Evolutionary conservation across 192 early-diverging fungal genomes (phyloP).

Genomic region (Entomortierella lignicola): DNA sequence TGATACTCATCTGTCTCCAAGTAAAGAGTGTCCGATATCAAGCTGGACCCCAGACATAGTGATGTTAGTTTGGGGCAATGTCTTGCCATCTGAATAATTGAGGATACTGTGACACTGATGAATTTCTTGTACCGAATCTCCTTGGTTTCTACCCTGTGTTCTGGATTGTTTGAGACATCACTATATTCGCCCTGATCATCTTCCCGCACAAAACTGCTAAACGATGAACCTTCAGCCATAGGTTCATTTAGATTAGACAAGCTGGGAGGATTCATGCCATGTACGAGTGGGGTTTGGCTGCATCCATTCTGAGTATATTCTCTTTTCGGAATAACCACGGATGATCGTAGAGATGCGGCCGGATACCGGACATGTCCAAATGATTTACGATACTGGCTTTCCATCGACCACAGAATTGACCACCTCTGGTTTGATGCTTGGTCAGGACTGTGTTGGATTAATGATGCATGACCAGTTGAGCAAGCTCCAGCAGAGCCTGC

Average conservation of each 20-base stretch:
- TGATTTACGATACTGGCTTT: constrained; percentile 2
- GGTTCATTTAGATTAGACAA: not conserved
- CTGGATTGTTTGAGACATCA: not conserved
- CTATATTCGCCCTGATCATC: too few relatives aligned
- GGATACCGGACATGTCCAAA: not conserved
- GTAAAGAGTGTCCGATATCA: constrained; percentile 53
- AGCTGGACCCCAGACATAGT: constrained; percentile 53
- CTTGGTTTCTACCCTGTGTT: not conserved
- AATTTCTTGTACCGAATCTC: constrained; percentile 10
- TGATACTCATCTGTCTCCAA: constrained; percentile 62
- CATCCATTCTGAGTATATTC: not conserved
- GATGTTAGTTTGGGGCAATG: constrained; percentile 49
- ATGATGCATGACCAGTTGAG: not conserved
- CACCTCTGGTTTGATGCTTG: not conserved
- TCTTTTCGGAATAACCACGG: not conserved
- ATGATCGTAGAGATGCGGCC: not conserved
- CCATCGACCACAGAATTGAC: constrained; percentile 12
- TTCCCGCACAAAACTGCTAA: too few relatives aligned
- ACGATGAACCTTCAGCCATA: too few relatives aligned
- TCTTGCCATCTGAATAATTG: constrained; percentile 58
- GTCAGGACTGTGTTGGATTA: not conserved
- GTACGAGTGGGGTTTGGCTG: not conserved
- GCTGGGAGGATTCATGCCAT: not conserved
- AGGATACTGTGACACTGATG: constrained; percentile 58
- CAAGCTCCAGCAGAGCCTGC: too few relatives aligned